Evolutionary conservation across 805 yeast genomes (phyloP).

Genomic region (Candida ficus): DNA sequence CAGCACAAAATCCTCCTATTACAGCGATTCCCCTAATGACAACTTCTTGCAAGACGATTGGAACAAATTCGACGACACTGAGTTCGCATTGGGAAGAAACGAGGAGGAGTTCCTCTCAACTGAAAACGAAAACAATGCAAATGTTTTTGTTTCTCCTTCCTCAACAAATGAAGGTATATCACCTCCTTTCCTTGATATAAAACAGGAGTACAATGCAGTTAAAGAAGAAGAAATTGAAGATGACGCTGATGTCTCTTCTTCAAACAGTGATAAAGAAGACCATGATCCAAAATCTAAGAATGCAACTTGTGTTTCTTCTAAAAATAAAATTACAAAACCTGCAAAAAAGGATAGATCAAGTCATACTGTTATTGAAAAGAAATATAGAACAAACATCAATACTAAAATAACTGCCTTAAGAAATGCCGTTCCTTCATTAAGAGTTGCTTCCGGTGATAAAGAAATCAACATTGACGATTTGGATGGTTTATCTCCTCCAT

Average conservation of each 20-base stretch:
- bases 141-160: constrained; percentile 9
- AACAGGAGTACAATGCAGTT: constrained; percentile 1
- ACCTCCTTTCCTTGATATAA: constrained; percentile 2
- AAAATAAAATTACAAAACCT: constrained; percentile 34
- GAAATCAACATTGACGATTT: constrained; percentile 42
- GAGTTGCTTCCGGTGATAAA: constrained; percentile 52
- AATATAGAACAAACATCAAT: constrained; percentile 74
- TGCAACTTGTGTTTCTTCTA: background rate
- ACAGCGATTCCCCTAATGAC: constrained; percentile 19
- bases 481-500: constrained; percentile 74
- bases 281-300: background rate
- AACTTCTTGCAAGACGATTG: constrained; percentile 14
- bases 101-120: background rate
- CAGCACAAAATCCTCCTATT: constrained; percentile 19
- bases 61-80: constrained; percentile 4
- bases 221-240: constrained; percentile 11
- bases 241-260: constrained; percentile 2
- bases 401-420: constrained; percentile 62
- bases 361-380: constrained; percentile 78
- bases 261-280: constrained; percentile 6
- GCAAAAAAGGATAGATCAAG: constrained; percentile 52
- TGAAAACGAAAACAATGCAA: background rate
- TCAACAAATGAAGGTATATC: constrained; percentile 2
- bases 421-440: constrained; percentile 73
- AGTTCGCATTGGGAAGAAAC: background rate